Evolutionary conservation across 176 grass and related monocot species (phyloP), one percentile per base, ranked within the genome.

Genomic region (Puccinellia tenuiflora): DNA sequence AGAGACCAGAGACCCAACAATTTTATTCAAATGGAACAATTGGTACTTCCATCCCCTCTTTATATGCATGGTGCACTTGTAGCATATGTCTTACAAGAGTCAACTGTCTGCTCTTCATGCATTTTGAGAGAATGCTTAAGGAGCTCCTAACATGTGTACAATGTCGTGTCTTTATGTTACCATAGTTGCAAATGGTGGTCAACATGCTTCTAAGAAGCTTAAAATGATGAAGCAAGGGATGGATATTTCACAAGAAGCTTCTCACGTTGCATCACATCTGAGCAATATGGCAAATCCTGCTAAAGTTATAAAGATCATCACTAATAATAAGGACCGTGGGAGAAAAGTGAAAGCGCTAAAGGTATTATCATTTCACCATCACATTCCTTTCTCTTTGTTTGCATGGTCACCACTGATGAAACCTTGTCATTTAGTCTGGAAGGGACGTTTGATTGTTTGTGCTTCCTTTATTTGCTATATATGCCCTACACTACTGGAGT

Each of bases 281-380:
- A 92, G 86, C 81, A 96, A 92, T 75, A 92, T 92, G 90, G 81
- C 81, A 77, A 94, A 91, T 91, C 48, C 96, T 82, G 85, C 87
- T 79, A 92, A 88, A 82, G 66, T 93, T 42, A 87, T 98, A 88
- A 95, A 93, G 83, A 82, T 93, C 72, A 80, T 98, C 74, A 86
- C 90, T 86, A 94, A 89, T 86, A 94, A 87, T 43, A 80, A 83
- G 72, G 92, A 98, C 70, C 87, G 91, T 42, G 85, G 79, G 80
- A 95, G 90, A 90, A 92, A 89, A 84, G 79, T 33, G 70, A 98
- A 95, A 91, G 62, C 76, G 85, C 40, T 87, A n/a, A 91, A 89
- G 88, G 85, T 91, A 85, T 84, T 66, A 60, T 29, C 26, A 68
- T 70, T 33, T 82, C 11, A 29, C 54, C 16, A 42, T 53, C 47